Evolutionary conservation across 2,329 filamentous ascomycete genomes (phyloP).

Genomic region (Macroventuria anomochaeta): DNA sequence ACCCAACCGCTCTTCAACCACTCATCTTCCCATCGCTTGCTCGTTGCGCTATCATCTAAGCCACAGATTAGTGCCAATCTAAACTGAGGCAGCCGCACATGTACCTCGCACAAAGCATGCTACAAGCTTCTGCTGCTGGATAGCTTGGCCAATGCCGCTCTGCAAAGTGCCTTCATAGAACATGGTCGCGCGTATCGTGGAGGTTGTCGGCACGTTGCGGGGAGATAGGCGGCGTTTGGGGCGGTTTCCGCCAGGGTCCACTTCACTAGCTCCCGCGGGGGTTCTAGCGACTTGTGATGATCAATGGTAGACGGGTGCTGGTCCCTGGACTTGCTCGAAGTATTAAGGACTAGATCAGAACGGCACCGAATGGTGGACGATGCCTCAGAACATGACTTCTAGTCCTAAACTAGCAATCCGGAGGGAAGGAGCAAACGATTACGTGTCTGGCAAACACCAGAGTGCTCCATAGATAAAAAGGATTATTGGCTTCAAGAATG

Average conservation of each 20-base stretch:
- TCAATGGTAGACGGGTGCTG: no score
- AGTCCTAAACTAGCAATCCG: no score
- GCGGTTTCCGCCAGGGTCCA: slow-evolving; percentile 2
- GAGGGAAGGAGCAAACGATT: no score
- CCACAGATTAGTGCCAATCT: background rate
- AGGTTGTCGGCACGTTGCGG: slow-evolving; percentile 14
- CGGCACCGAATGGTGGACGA: background rate
- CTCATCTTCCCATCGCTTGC: slow-evolving; percentile 73
- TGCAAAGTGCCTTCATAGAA: slow-evolving; percentile 84
- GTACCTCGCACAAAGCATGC: slow-evolving; percentile 83
- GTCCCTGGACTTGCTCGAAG: no score
- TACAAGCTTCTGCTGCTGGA: slow-evolving; percentile 77
- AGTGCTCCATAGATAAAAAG: no score
- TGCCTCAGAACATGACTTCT: no score
- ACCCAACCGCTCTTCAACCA: slow-evolving; percentile 60
- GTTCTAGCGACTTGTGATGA: slow-evolving; percentile 4
- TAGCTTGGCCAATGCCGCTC: slow-evolving; percentile 77
- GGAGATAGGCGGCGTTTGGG: slow-evolving; percentile 12
- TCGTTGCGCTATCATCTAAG: slow-evolving; percentile 72
- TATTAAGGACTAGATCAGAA: no score
- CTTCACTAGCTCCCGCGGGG: slow-evolving; percentile 5
- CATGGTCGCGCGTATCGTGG: slow-evolving; percentile 57
- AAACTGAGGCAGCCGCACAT: background rate
- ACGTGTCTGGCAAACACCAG: no score
- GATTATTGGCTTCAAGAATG: slow-evolving; percentile 4